Conservation (phyloP, 1,139 yeast species). For the Kodamaea derodonti region DNA sequence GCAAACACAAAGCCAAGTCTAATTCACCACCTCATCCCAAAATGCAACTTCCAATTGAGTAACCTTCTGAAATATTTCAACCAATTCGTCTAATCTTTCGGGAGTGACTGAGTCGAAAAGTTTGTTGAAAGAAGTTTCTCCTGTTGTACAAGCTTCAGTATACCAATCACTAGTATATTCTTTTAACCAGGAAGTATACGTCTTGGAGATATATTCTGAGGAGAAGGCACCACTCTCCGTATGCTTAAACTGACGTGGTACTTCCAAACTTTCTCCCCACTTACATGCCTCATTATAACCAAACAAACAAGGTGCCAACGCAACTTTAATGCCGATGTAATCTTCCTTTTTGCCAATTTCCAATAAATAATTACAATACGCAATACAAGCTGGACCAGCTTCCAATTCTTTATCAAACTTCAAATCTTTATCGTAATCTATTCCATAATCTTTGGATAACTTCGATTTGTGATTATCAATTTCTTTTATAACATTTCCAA, state of each 20-base stretch:
- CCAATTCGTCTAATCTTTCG: constrained; percentile 49
- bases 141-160: constrained; percentile 46
- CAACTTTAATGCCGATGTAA: constrained; percentile 62
- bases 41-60: constrained; percentile 57
- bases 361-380: constrained; percentile 58
- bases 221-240: constrained; percentile 9
- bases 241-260: background rate
- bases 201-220: constrained; percentile 18
- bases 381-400: constrained; percentile 54
- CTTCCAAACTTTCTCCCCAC: constrained; percentile 4
- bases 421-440: constrained; percentile 42
- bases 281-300: constrained; percentile 62
- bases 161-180: constrained; percentile 62
- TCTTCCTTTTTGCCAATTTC: constrained; percentile 51
- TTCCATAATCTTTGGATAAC: constrained; percentile 41
- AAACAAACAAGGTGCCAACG: constrained; percentile 72
- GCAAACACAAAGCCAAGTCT: too few relatives aligned
- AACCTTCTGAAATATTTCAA: constrained; percentile 57
- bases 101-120: constrained; percentile 23
- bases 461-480: constrained; percentile 53
- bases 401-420: constrained; percentile 34
- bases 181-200: constrained; percentile 55
- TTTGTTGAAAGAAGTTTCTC: constrained; percentile 25
- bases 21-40: constrained; percentile 58
- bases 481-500: constrained; percentile 53